phyloP scores from a whole-genome alignment of 108 stramenopile genomes.

The Skeletonema grethae region DNA sequence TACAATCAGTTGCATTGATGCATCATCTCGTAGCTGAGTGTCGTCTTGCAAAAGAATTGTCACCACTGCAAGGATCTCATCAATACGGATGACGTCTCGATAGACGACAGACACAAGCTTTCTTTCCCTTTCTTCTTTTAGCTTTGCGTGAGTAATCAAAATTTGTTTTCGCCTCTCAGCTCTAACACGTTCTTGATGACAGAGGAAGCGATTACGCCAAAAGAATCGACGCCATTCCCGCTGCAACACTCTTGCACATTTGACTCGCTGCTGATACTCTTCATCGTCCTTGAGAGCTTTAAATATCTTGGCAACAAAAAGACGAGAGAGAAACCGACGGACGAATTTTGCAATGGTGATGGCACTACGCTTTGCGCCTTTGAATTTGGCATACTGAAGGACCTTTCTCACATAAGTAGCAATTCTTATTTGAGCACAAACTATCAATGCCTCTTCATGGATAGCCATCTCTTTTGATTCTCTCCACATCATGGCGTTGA shows the following conservation, averaged over 20 bases:
- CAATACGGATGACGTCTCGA: constrained; percentile 31
- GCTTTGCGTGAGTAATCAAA: constrained; percentile 18
- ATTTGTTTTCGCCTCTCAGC: constrained; percentile 23
- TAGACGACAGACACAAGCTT: constrained; percentile 22
- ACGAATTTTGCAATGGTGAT: constrained; percentile 24
- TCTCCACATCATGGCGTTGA: constrained; percentile 56
- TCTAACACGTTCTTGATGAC: constrained; percentile 15
- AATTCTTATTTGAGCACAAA: constrained; percentile 52
- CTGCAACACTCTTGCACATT: constrained; percentile 31
- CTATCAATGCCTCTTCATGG: constrained; percentile 34
- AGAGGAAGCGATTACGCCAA: constrained; percentile 29
- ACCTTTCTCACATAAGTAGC: constrained; percentile 39
- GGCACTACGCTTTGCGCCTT: constrained; percentile 15
- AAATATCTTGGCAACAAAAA: constrained; percentile 16
- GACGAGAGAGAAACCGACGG: constrained; percentile 25
- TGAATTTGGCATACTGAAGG: constrained; percentile 15
- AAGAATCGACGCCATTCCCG: constrained; percentile 38
- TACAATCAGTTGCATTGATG: constrained; percentile 26
- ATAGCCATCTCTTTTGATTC: constrained; percentile 62
- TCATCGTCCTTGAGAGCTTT: constrained; percentile 26
- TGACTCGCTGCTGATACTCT: constrained; percentile 8
- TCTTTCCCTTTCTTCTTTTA: constrained; percentile 17
- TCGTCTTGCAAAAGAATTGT: constrained; percentile 28
- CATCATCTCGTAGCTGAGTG: constrained; percentile 17
- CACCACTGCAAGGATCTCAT: constrained; percentile 30